Conservation (phyloP, 208 protist genomes). For the Trypanosoma conorhini region DNA sequence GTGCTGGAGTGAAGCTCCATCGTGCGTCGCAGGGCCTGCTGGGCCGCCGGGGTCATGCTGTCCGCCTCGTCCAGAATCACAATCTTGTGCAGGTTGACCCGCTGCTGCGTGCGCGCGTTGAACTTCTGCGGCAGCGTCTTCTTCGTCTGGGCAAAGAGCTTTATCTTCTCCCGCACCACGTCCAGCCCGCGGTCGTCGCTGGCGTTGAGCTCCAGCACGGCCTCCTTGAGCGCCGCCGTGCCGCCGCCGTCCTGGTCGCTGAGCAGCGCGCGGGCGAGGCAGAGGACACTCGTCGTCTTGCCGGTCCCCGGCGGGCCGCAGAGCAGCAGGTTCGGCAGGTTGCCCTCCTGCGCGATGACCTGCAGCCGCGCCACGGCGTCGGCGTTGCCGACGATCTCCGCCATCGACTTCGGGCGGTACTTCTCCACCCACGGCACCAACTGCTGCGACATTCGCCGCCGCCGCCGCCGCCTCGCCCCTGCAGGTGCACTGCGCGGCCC, state of each 20-base stretch:
- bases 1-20: conserved; percentile 98
- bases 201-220: conserved; percentile 99
- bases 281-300: conserved; percentile 98
- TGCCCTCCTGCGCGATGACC: conserved; percentile 96
- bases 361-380: conserved; percentile 95
- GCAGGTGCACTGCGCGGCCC: not conserved
- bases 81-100: conserved; percentile 96
- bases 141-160: conserved; percentile 97
- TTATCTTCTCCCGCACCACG: conserved; percentile 98
- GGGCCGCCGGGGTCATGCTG: conserved; percentile 98
- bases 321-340: conserved; percentile 98
- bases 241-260: conserved; percentile 35
- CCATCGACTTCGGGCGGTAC: conserved; percentile 96
- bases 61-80: conserved; percentile 99
- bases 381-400: conserved; percentile 98
- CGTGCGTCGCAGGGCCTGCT: conserved; percentile 98
- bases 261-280: conserved; percentile 95
- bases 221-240: conserved; percentile 85
- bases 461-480: no score
- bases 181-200: conserved; percentile 99
- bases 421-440: conserved; percentile 98
- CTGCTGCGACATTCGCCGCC: conserved; percentile 10
- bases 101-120: conserved; percentile 16
- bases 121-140: conserved; percentile 86
- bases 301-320: conserved; percentile 94